phyloP scores from a whole-genome alignment of 345 rosid species.

The Pugionium cornutum region DNA sequence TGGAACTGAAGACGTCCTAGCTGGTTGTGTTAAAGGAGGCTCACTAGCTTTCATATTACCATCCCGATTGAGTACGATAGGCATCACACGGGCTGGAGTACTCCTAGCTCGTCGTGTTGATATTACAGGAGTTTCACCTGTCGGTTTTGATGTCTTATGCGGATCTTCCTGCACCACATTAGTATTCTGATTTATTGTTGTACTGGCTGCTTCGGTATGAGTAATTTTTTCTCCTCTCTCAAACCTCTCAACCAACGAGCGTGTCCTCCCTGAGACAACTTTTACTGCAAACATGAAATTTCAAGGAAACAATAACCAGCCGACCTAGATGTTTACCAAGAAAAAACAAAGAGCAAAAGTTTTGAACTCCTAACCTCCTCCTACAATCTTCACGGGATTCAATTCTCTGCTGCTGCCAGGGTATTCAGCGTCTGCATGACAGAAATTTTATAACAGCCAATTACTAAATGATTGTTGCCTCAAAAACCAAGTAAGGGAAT shows the following conservation, averaged over 20 bases:
- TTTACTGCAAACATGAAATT: slow-evolving; percentile 64
- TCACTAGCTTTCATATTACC: slow-evolving; percentile 28
- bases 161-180: slow-evolving; percentile 28
- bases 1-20: slow-evolving; percentile 36
- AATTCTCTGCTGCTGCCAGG: slow-evolving; percentile 37
- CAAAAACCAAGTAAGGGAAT: slow-evolving; percentile 22
- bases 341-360: slow-evolving; percentile 18
- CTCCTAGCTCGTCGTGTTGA: slow-evolving; percentile 43
- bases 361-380: slow-evolving; percentile 62
- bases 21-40: slow-evolving; percentile 32
- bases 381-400: slow-evolving; percentile 57
- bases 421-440: slow-evolving; percentile 52
- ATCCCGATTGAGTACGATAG: slow-evolving; percentile 32
- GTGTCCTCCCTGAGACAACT: slow-evolving; percentile 88
- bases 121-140: slow-evolving; percentile 26
- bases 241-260: slow-evolving; percentile 87
- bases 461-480: slow-evolving; percentile 13
- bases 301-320: slow-evolving; percentile 14
- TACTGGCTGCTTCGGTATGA: slow-evolving; percentile 41
- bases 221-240: slow-evolving; percentile 61
- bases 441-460: slow-evolving; percentile 8
- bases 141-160: slow-evolving; percentile 24
- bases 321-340: neutral
- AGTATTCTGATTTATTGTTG: slow-evolving; percentile 25
- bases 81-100: slow-evolving; percentile 43